Base-by-base conservation (phyloP, 768 basidiomycete species). In the Mycena galericulata region DNA sequence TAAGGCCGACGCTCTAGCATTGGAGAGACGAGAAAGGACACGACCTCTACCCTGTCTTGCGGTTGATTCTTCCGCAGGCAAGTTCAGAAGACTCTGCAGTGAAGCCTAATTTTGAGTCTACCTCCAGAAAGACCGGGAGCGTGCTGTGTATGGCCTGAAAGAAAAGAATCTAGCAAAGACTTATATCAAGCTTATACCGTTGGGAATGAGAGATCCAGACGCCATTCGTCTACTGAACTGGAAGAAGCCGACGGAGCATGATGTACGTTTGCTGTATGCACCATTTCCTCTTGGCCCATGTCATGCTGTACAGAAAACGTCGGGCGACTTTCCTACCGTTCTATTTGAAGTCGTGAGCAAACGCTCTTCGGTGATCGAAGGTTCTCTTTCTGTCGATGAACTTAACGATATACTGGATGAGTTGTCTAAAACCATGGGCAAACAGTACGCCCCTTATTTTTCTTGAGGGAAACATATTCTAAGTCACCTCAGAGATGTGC, bases 101-200 rank as follows among this genome's bases (percentile, higher is more conserved):
- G 41, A 22, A 27, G 46, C 29, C 20, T 7, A 50, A 43, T 50
- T 50, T 50, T 53, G 30, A 66, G 34, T 30, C 26, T 27, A 29
- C 15, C 32, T 22, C 11, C 38, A 99, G 96, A 94, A 98, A 88
- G 98, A 99, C 77, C 87, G 92, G 36, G 95, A 98, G 69, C 90
- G 98, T 59, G 88, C 94, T 0, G 91, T 96, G 0, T 99, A 99
- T 78, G 94, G 96, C 17, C 79, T 98, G 71, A 99, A 99, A 77
- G 98, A 99, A 82, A 93, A 93, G 81, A 94, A 93, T 75, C 82
- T 99, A 3, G 97, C 96, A 6, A 98, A 96, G 79, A 90, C 89
- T 12, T 98, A 97, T 76, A 95, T 97, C 81, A 91, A 92, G 68
- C 86, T 97, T 3, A 92, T 99, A 38, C 94, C 94, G 1, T 84